Conservation (phyloP, 2,329 filamentous ascomycete genomes). For the Exserohilum rostratum region DNA sequence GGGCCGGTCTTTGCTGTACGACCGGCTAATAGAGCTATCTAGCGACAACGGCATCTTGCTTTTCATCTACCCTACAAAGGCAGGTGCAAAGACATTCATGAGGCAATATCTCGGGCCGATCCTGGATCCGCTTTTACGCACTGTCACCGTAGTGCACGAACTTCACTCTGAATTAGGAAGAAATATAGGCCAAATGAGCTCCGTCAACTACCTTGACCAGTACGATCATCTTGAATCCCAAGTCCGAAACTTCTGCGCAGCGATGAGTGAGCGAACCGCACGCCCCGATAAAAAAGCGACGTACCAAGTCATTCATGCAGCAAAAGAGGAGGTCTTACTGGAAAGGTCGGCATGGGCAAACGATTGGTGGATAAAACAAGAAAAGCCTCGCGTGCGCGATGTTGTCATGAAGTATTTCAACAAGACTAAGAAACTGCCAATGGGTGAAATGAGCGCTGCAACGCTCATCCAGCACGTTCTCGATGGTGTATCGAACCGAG, state of each 20-base stretch:
- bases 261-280: slow-evolving; percentile 35
- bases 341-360: slow-evolving; percentile 62
- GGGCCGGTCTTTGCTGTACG: slow-evolving; percentile 62
- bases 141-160: slow-evolving; percentile 64
- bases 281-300: slow-evolving; percentile 41
- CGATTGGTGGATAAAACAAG: slow-evolving; percentile 70
- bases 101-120: slow-evolving; percentile 65
- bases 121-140: slow-evolving; percentile 65
- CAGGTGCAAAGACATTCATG: slow-evolving; percentile 64
- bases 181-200: slow-evolving; percentile 60
- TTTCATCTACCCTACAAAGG: slow-evolving; percentile 67
- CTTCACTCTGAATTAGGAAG: slow-evolving; percentile 63
- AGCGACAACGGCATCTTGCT: slow-evolving; percentile 62
- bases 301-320: slow-evolving; percentile 57
- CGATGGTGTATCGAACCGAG: slow-evolving; percentile 61
- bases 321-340: slow-evolving; percentile 58
- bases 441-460: slow-evolving; percentile 57
- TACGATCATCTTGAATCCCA: slow-evolving; percentile 57
- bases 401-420: slow-evolving; percentile 54
- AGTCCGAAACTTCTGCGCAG: slow-evolving; percentile 37
- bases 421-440: slow-evolving; percentile 51
- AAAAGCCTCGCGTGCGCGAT: slow-evolving; percentile 64
- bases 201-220: slow-evolving; percentile 61
- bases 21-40: slow-evolving; percentile 66
- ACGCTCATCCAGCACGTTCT: slow-evolving; percentile 65